Conservation (phyloP, 768 basidiomycete species). For the Leccinum sublutescens region DNA sequence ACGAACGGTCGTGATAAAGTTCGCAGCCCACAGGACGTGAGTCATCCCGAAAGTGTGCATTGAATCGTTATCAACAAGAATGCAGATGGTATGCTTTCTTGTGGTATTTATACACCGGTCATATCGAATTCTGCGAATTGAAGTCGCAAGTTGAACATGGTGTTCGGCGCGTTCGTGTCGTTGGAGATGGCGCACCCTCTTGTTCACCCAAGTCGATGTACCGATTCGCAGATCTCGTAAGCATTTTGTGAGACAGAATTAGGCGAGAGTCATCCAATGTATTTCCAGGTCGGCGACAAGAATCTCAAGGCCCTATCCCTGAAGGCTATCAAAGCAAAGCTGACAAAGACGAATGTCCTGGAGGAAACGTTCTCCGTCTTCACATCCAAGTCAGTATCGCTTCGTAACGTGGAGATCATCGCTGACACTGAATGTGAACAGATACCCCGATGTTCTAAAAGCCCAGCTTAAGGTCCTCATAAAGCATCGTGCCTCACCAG, state of each 20-base stretch:
- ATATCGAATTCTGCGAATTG: slow-evolving; percentile 15
- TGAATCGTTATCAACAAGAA: background rate
- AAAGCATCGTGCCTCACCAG: slow-evolving; percentile 3
- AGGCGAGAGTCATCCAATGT: background rate
- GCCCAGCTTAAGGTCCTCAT: slow-evolving; percentile 18
- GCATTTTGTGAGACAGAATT: background rate
- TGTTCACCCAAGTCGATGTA: slow-evolving; percentile 41
- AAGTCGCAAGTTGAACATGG: slow-evolving; percentile 16
- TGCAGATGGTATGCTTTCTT: slow-evolving; percentile 26
- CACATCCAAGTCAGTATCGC: slow-evolving; percentile 20
- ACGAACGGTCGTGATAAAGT: slow-evolving; percentile 4
- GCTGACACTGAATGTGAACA: slow-evolving; percentile 4
- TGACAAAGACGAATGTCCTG: slow-evolving; percentile 22
- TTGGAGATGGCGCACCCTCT: slow-evolving; percentile 4
- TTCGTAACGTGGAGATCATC: background rate
- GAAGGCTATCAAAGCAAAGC: slow-evolving; percentile 15
- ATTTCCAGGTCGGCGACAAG: slow-evolving; percentile 13
- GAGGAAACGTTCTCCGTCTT: slow-evolving; percentile 30
- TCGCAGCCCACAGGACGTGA: slow-evolving; percentile 21
- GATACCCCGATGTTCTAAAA: slow-evolving; percentile 22
- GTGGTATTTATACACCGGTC: slow-evolving; percentile 26
- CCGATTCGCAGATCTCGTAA: slow-evolving; percentile 32
- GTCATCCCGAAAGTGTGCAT: background rate
- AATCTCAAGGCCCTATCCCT: slow-evolving; percentile 19
- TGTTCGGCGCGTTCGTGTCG: background rate